phyloP scores from a whole-genome alignment of 164 flowering plant species.

The grape (Vitis vinifera) region DNA sequence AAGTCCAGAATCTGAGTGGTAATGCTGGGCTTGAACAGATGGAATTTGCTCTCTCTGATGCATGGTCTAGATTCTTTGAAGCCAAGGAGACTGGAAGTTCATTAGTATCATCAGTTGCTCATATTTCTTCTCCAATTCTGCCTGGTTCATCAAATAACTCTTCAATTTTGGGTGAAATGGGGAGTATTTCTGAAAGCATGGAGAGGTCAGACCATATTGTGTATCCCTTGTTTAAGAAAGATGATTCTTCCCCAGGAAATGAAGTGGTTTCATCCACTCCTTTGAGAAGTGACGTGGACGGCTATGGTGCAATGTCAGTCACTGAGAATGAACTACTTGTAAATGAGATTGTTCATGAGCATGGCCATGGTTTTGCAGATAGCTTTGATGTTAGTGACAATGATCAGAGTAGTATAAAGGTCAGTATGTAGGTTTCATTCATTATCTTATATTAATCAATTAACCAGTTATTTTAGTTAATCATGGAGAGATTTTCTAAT shows the following conservation, averaged over 20 bases:
- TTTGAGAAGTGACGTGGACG: constrained; percentile 19
- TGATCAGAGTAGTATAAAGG: constrained; percentile 45
- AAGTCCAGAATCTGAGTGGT: constrained; percentile 84
- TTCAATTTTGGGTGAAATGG: constrained; percentile 18
- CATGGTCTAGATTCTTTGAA: constrained; percentile 63
- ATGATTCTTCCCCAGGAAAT: constrained; percentile 21
- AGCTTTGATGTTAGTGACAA: constrained; percentile 23
- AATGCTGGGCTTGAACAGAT: constrained; percentile 84
- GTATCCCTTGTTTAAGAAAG: constrained; percentile 70
- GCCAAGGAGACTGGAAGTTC: constrained; percentile 64
- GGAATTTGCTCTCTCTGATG: constrained; percentile 78
- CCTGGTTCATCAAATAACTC: constrained; percentile 28
- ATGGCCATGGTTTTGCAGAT: constrained; percentile 38
- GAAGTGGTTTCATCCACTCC: constrained; percentile 25
- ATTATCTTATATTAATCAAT: neutral
- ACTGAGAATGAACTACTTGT: constrained; percentile 81
- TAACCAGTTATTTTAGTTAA: too few species aligned
- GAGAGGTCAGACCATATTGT: constrained; percentile 46
- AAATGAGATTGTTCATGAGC: constrained; percentile 79
- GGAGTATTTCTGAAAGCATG: constrained; percentile 15
- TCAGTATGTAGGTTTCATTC: constrained; percentile 21
- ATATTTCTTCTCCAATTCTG: constrained; percentile 36
- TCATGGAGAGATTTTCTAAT: neutral
- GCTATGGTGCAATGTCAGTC: constrained; percentile 30
- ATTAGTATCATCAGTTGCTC: constrained; percentile 37